phyloP scores from a whole-genome alignment of 495 filamentous ascomycete species.

The Penicillium manginii region DNA sequence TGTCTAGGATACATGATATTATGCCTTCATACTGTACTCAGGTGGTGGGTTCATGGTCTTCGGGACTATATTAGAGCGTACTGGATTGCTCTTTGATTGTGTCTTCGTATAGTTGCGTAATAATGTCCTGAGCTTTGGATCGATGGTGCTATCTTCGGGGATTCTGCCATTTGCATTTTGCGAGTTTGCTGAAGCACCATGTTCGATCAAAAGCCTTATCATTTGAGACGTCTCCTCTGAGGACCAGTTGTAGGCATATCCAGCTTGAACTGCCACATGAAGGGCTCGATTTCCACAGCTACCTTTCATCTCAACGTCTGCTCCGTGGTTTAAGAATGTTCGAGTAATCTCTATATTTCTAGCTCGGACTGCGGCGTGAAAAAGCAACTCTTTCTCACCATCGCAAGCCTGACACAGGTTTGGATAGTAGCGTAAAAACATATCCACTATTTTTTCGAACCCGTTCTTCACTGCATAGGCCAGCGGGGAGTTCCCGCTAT shows the following conservation, averaged over 20 bases:
- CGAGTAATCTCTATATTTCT: background rate
- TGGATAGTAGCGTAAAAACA: slow-evolving; percentile 12
- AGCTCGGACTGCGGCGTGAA: background rate
- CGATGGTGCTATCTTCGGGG: background rate
- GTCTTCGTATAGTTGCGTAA: slow-evolving; percentile 4
- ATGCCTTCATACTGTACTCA: too few species aligned
- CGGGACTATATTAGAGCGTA: too few species aligned
- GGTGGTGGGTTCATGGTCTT: too few species aligned
- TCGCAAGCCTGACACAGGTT: background rate
- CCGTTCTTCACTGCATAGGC: background rate
- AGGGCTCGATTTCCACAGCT: background rate
- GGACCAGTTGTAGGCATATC: too few species aligned
- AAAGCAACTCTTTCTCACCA: background rate
- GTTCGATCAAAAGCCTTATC: slow-evolving; percentile 2
- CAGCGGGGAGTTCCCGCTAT: slow-evolving; percentile 2
- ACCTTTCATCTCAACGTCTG: slow-evolving; percentile 10
- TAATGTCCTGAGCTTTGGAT: slow-evolving; percentile 13
- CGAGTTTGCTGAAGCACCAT: slow-evolving; percentile 5
- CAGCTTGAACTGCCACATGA: background rate
- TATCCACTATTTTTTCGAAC: background rate
- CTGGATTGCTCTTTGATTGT: too few species aligned
- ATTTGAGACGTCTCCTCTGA: slow-evolving; percentile 1
- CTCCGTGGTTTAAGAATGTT: slow-evolving; percentile 7
- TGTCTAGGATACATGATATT: too few species aligned
- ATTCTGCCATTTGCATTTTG: background rate